These are phyloP conservation scores for Eragrostis nindensis DNA, from an alignment of 176 grass and related monocot species.

Conservation along the genomic window DNA sequence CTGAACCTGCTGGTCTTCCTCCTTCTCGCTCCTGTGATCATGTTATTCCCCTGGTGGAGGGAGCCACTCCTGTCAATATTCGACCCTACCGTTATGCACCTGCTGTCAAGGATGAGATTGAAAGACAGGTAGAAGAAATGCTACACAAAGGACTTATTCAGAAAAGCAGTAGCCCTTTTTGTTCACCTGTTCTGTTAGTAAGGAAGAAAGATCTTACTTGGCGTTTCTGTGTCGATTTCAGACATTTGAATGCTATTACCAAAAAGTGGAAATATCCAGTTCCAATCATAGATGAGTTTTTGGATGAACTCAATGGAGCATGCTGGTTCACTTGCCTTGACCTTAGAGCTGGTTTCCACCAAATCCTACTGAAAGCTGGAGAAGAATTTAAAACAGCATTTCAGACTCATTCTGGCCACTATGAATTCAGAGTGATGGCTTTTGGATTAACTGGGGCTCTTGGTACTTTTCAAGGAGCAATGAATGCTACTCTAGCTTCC, in stretches of 20 bases:
- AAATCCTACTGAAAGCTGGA: too few relatives aligned
- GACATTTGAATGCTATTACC: not conserved
- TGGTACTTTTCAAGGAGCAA: too few relatives aligned
- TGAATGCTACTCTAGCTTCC: too few relatives aligned
- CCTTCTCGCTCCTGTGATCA: not conserved
- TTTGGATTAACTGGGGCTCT: too few relatives aligned
- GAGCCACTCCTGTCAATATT: not conserved
- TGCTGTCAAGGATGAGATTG: not conserved
- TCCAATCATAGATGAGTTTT: not conserved
- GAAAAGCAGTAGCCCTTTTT: fast-evolving
- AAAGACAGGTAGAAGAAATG: not conserved
- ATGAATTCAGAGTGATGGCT: too few relatives aligned
- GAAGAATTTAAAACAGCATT: too few relatives aligned
- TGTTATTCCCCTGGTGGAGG: not conserved
- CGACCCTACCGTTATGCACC: not conserved
- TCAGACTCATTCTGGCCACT: too few relatives aligned
- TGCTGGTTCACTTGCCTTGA: too few relatives aligned
- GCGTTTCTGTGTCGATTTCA: not conserved
- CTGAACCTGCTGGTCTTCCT: not conserved
- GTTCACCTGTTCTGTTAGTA: not conserved
- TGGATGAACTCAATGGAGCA: not conserved
- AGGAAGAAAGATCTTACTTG: not conserved
- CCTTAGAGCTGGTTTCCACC: too few relatives aligned
- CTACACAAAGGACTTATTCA: not conserved
- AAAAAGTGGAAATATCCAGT: not conserved